Base-by-base conservation (phyloP, 2,329 filamentous ascomycete genomes). In the Chaetomium sp. region DNA sequence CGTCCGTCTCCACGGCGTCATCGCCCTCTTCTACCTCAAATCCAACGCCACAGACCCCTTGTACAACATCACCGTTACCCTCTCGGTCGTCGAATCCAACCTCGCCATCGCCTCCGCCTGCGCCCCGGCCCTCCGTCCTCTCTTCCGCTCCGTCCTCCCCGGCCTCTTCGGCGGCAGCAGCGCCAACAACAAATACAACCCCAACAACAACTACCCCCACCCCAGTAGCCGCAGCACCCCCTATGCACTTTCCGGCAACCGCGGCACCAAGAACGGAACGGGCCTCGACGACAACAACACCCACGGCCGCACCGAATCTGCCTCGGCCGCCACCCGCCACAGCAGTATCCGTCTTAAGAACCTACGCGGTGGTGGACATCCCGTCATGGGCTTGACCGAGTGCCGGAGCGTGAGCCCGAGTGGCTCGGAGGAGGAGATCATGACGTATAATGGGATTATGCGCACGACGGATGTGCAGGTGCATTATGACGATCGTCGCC, bases 41-140 rank as follows among this genome's bases (percentile, higher is more conserved):
- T 43, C 55, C 6, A 38, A 59, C 32, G 34, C 14, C 3, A 14
- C 59, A 12, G 65, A 68, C 52, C 63, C 66, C 2, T 66, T 65
- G 14, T 64, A 64, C 62, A 66, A 66, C 57, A 65, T 71, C 43
- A 65, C 67, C 46, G 69, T 71, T 55, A 63, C 66, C 48, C 67
- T 66, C 34, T 69, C 67, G 2, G 67, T 66, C 34, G 66, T 72
- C 49, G 72, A 74, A 65, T 69, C 69, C 46, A 74, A 73, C 59
- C 64, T 72, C 10, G 71, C 70, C 47, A 65, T 75, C 53, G 69
- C 72, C 49, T 71, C 71, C 8, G 71, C 71, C 43, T 74, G 70
- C 7, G 72, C 70, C 0, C 72, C 72, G 7, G 68, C 71, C 0
- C 61, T 74, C 12, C 66, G 70, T 36, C 71, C 71, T 5, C 62